Conservation (phyloP, 768 basidiomycete genomes). For the Vararia minispora region DNA sequence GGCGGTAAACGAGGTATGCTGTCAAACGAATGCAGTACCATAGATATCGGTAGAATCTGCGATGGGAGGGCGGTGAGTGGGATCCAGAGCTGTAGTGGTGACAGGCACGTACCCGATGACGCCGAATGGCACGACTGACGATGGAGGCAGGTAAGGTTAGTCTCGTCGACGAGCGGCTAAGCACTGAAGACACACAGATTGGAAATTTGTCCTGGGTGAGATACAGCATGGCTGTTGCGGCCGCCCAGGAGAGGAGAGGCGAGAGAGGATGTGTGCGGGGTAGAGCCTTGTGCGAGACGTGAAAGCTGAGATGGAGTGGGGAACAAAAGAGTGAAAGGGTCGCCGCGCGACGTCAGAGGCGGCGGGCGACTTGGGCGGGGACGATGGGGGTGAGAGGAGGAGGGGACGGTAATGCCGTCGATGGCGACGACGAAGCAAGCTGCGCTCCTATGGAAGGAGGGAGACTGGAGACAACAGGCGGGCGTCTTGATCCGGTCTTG, state of each 20-base stretch:
- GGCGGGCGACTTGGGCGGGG: neutral
- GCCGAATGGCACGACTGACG: constrained; percentile 77
- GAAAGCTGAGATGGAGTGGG: constrained; percentile 9
- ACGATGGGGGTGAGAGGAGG: too few species aligned
- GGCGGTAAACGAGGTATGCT: constrained; percentile 72
- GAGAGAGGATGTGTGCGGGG: too few species aligned
- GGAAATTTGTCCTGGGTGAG: constrained; percentile 87
- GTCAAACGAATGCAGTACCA: constrained; percentile 84
- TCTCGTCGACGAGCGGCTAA: neutral
- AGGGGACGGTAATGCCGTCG: too few species aligned
- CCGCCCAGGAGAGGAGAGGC: constrained; percentile 2
- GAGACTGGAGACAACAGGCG: too few species aligned
- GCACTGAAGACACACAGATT: constrained; percentile 52
- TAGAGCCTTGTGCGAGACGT: too few species aligned
- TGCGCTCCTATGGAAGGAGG: too few species aligned
- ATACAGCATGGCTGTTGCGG: constrained; percentile 52
- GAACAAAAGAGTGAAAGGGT: constrained; percentile 13
- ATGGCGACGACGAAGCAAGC: too few species aligned
- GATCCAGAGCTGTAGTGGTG: constrained; percentile 1
- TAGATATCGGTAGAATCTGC: constrained; percentile 85
- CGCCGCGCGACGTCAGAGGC: constrained; percentile 2
- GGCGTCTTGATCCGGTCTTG: too few species aligned
- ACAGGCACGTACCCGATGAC: constrained; percentile 58
- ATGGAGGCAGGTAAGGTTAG: constrained; percentile 6
- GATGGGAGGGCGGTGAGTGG: neutral